Base-by-base conservation (phyloP, 2,329 filamentous ascomycete species). In the Claviceps spartinae region DNA sequence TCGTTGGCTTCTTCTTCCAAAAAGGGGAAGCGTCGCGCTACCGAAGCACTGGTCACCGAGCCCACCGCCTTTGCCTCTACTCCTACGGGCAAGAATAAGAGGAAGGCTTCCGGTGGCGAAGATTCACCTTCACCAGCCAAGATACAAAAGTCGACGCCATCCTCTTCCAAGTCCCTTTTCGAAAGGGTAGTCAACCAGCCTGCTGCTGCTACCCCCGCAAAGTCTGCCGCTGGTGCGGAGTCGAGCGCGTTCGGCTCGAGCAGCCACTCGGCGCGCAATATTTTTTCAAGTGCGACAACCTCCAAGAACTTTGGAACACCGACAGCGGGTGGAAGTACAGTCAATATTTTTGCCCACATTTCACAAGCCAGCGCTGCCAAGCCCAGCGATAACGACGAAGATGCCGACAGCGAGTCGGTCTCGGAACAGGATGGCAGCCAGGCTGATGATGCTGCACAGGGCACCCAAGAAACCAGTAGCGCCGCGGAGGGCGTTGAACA, bases 321-420 rank as follows among this genome's bases (percentile, higher is more conserved):
- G 24, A 50, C 62, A 22, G 62, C 57, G 16, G 59, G 63, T 41
- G 59, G 64, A 43, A 59, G 64, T 40, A 59, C 63, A 43, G 59
- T 64, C 46, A 81, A 82, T 59, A 80, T 81, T 48, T 83, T 83
- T 59, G 74, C 73, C 24, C 76, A 82, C 57, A 69, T 82, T 7
- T 81, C 78, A 1, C 77, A 79, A 59, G 69, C 67, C 36, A 78
- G 76, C 57, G 77, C 75, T 14, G 68, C 72, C 42, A 77, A 76
- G 62, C 77, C 73, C 49, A 80, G 77, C 55, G 73, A 73, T 1
- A 64, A 69, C 11, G 73, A 76, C 16, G 71, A 70, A 18, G 74
- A 74, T 49, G 67, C 63, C 54, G 72, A 76, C 55, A 71, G 67
- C 55, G 71, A 73, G 52, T 64, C 69, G 18, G 72, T 71, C 20